Evolutionary conservation across 2,329 filamentous ascomycete species (phyloP).

Genomic region (Metarhizium robertsii): DNA sequence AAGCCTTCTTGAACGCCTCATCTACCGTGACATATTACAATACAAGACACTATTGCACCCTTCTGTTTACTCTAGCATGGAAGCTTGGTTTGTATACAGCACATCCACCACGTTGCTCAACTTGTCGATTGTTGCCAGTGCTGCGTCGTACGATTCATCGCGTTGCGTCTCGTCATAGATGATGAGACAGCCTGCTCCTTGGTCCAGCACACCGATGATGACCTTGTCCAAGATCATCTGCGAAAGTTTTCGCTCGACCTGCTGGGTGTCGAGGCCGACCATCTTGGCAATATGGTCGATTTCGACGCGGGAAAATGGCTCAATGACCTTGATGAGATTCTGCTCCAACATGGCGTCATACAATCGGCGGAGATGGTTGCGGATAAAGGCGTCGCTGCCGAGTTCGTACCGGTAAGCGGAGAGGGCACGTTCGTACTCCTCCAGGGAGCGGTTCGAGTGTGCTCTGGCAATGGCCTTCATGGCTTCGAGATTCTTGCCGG

Average conservation of each 20-base stretch:
- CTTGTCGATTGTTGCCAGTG: conserved; percentile 92
- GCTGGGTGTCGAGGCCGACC: conserved; percentile 90
- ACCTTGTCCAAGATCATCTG: conserved; percentile 99
- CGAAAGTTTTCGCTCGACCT: conserved; percentile 95
- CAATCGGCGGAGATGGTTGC: conserved; percentile 86
- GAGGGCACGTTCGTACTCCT: conserved; percentile 93
- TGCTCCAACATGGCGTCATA: conserved; percentile 99
- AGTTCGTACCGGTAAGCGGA: conserved; percentile 88
- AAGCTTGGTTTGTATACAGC: conserved; percentile 95
- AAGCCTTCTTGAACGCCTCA: conserved; percentile 19
- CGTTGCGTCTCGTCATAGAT: conserved; percentile 93
- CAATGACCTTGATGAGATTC: conserved; percentile 99
- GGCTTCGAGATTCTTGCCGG: conserved; percentile 88
- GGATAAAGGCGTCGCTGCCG: conserved; percentile 89
- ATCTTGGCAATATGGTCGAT: conserved; percentile 96
- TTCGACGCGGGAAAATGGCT: conserved; percentile 95
- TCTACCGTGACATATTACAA: conserved; percentile 23
- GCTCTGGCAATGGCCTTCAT: conserved; percentile 98
- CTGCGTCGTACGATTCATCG: conserved; percentile 89
- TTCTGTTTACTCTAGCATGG: conserved; percentile 67
- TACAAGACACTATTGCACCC: conserved; percentile 7
- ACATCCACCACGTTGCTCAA: conserved; percentile 95
- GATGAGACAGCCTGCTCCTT: conserved; percentile 94
- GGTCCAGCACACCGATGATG: conserved; percentile 93
- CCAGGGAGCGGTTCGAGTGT: conserved; percentile 88